Evolutionary conservation across 495 filamentous ascomycete genomes (phyloP), one percentile per base, ranked within the genome.

Genomic region (Bacidia gigantensis): DNA sequence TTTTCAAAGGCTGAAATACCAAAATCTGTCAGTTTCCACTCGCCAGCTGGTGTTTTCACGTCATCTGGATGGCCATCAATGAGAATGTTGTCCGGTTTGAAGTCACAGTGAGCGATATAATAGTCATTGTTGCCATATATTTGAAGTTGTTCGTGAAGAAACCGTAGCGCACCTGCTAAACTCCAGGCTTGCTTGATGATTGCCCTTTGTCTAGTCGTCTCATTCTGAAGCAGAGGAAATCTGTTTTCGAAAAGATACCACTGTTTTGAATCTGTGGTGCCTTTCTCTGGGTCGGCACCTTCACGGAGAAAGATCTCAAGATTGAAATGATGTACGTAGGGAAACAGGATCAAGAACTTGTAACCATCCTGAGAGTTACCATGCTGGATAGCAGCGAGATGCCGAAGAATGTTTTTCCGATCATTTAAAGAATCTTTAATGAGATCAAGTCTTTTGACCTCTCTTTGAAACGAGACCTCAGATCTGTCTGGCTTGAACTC

Each of bases 81-180:
- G 0, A 73, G 64, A 26, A 73, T 57, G 45, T 72, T 73, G 17
- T 67, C 65, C 1, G 69, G 70, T 47, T 72, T 72, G 43, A 73
- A 60, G 51, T 73, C 70, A 5, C 66, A 61, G 53, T 73, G 70
- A 18, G 58, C 56, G 35, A 57, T 60, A 17, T 57, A 55, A n/a
- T 47, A 18, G 2, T 53, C 43, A 45, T 54, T n/a, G 2, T 49
- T 24, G 17, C 52, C 38, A 9, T 41, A 35, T 20, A 48, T 46
- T 0, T 50, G 20, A 7, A 61, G 56, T 20, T 60, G 57, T 26
- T 49, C 46, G 39, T 66, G 63, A 2, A 65, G 53, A 49, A 60
- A 65, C 14, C 55, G 53, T 7, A 65, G 40, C 0, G 59, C 63
- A 12, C 49, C 49, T 1, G 62, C 58, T 1, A 66, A 35, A 2